A percentile compares a stretch with the other conserved stretches of the same genome.
Evolutionary conservation across 148 eudicot species (phyloP).

Genomic region (Rhododendron vialii): DNA sequence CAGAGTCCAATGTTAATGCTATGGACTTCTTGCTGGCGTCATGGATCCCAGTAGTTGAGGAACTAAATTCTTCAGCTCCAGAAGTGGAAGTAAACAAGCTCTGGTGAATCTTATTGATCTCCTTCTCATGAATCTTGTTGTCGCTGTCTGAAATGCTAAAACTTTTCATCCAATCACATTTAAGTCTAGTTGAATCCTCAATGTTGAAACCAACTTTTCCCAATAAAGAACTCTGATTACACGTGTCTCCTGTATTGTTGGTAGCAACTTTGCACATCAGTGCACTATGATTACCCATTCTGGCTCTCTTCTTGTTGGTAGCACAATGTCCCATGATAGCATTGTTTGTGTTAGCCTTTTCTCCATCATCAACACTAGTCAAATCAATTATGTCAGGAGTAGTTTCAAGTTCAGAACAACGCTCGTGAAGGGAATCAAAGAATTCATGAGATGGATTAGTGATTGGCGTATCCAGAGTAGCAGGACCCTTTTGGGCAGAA

Average conservation of each 20-base stretch:
- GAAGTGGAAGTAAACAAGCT: neutral
- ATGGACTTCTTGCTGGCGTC: neutral
- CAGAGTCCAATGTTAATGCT: neutral
- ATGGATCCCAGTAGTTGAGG: neutral
- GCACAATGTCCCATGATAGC: neutral
- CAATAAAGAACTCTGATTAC: neutral
- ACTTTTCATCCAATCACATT: neutral
- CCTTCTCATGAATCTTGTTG: slow-evolving; percentile 5
- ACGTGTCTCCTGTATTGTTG: neutral
- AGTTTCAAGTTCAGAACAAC: neutral
- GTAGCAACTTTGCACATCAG: neutral
- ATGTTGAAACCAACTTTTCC: neutral
- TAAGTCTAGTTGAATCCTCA: neutral
- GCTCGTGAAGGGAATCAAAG: neutral
- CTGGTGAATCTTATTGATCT: neutral
- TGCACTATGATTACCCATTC: neutral
- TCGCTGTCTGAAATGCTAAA: neutral
- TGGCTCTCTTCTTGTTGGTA: neutral
- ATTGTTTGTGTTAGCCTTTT: neutral
- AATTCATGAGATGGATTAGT: neutral
- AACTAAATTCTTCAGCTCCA: slow-evolving; percentile 11
- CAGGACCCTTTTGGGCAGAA: slow-evolving; percentile 6
- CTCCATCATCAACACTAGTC: slow-evolving; percentile 14
- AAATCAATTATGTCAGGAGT: slow-evolving; percentile 15
- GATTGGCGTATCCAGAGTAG: neutral